These are phyloP conservation scores for Candida arabinofermentans DNA, from an alignment of 805 yeast genomes.

Conservation along the genomic window DNA sequence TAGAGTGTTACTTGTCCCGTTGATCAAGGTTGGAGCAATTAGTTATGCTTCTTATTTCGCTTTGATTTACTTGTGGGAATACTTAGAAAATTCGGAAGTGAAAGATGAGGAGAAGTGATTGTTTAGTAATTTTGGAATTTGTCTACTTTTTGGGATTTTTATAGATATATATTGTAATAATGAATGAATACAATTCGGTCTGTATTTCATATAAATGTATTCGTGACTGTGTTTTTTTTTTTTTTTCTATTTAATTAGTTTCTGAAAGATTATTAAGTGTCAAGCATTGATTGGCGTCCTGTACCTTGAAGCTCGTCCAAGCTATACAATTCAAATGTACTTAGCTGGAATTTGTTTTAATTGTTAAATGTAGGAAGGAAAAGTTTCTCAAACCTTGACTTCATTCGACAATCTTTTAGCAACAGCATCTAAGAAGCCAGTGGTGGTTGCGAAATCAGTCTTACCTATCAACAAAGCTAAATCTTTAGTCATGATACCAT, in stretches of 20 bases:
- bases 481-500: conserved; percentile 80
- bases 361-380: not conserved
- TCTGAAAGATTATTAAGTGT: not conserved
- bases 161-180: too few species aligned
- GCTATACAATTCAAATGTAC: conserved; percentile 2
- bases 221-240: not conserved
- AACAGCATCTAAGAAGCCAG: conserved; percentile 76
- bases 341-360: not conserved
- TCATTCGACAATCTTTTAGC: conserved; percentile 38
- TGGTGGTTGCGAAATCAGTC: conserved; percentile 63
- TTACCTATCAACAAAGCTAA: conserved; percentile 64
- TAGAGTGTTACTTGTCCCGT: conserved; percentile 43
- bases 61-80: conserved; percentile 42
- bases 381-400: conserved; percentile 9
- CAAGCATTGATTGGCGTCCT: too few species aligned
- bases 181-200: conserved; percentile 6
- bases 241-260: too few species aligned
- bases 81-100: conserved; percentile 30
- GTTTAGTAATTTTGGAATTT: too few species aligned
- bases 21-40: conserved; percentile 39
- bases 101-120: not conserved
- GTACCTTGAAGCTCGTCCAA: not conserved
- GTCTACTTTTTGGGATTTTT: not conserved
- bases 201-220: conserved; percentile 1
- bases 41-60: conserved; percentile 46